Evolutionary conservation across 371 early-diverging fungal species (phyloP), one percentile per base, ranked within the genome.

Genomic region (Amoeboaphelidium protococcarum): DNA sequence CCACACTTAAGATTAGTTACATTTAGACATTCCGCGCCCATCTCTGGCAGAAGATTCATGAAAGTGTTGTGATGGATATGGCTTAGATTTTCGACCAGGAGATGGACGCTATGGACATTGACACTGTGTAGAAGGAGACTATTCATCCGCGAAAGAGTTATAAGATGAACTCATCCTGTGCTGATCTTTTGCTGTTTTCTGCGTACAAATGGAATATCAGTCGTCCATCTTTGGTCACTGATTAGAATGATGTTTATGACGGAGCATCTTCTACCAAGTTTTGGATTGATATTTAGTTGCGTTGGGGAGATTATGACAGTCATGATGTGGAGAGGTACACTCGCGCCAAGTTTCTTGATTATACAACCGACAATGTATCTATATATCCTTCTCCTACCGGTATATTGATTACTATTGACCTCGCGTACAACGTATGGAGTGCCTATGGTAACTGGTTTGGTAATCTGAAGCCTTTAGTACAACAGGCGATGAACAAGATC

Each of bases 41-140:
- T 65, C 82, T 98, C 64, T 99, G 99, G 99, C 86, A 89, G 59
- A 92, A 92, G 71, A 90, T 98, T 48, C 94, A 98, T 67, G 90
- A 95, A 65, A 74, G 77, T n/a, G 57, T 90, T 51, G 82, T 87
- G 3, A 78, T 86, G 76, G 88, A 89, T 65, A 48, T 67, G 50
- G 79, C 90, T 65, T 94, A 94, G 60, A 90, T 95, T 19, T 76
- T 96, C 56, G 97, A 96, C 68, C 89, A 90, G 53, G 94, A 95
- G 59, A 62, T 91, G 44, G 91, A 94, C 56, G 90, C 94, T 2
- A 65, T 96, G 44, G 94, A 91, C 55, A 90, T 96, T 52, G 92
- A 92, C 60, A 88, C 91, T 3, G 95, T 96, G 27, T 91, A 92
- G 55, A 96, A 95, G 68, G 95, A 95, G 61, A 85, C 89, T 1